Evolutionary conservation across 306 rosid genomes (phyloP), one percentile per base, ranked within the genome.

Genomic region (Sicyos edulis): DNA sequence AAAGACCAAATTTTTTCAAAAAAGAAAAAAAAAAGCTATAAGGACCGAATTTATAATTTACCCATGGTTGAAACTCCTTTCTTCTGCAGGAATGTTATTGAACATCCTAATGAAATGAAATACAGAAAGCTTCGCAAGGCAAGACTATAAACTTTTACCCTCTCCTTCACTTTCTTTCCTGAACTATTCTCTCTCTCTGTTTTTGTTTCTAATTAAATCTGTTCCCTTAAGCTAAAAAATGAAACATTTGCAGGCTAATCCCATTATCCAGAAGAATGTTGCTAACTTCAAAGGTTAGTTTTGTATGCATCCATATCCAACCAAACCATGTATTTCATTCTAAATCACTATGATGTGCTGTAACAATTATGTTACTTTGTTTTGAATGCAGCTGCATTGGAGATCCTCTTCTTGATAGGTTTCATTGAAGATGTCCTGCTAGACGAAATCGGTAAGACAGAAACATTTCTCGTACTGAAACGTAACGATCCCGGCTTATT

Each of bases 401-500:
- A 86, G 75, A 74, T 93, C 73, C 86, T 93, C 45, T 59, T 72
- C 26, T 50, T 81, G 80, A 75, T 87, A 73, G 99, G 97, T 72
- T 91, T 91, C 76, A 83, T 79, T 6, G 99, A 93, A 81, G 96
- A 85, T 77, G 81, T 86, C 3, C 60, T 83, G 72, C 62, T 75
- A 56, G 86, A 87, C 47, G 87, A 88, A 80, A 59, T 87, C 45
- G 97, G 98, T 60, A 89, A 76, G 63, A 56, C 84, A 44, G 93
- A 93, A 80, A 82, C 89, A 14, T 88, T 88, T 73, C 80, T 93
- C 16, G 95, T 88, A 85, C 78, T 93, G 87, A 88, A 88, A 85
- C 81, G 96, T 72, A 82, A 93, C 66, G 99, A 93, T 82, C 99
- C 92, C 1, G 97, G 91, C 60, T 78, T 93, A 69, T 76, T 93